Percentiles rank a stretch among this genome's conserved stretches.
Evolutionary conservation across 345 rosid genomes (phyloP).

Genomic region (Physaria fendleri): DNA sequence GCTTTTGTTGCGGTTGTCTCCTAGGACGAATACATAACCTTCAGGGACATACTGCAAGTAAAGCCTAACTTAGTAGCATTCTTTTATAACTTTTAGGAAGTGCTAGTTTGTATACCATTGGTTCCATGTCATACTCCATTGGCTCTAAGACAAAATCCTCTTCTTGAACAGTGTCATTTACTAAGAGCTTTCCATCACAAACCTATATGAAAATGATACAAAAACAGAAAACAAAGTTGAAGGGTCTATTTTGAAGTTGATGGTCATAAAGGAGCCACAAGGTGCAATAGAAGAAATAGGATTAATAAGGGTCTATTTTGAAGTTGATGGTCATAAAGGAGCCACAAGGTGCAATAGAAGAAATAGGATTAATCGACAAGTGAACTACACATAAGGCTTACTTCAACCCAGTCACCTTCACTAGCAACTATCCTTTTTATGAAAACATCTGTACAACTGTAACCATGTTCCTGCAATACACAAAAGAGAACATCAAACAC

Average conservation of each 20-base stretch:
- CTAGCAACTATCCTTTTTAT: slow-evolving; percentile 90
- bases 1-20: slow-evolving; percentile 92
- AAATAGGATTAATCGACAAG: slow-evolving; percentile 19
- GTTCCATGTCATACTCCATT: slow-evolving; percentile 62
- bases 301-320: not conserved
- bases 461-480: slow-evolving; percentile 55
- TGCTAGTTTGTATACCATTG: slow-evolving; percentile 39
- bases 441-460: slow-evolving; percentile 56
- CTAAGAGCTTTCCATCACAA: slow-evolving; percentile 57
- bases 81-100: not conserved
- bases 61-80: not conserved
- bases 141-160: slow-evolving; percentile 78
- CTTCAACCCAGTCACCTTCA: slow-evolving; percentile 84
- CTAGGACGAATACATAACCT: slow-evolving; percentile 83
- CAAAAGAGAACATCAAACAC: slow-evolving; percentile 15
- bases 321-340: not conserved
- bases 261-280: not conserved
- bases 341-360: not conserved
- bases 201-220: slow-evolving; percentile 37
- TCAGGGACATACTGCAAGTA: slow-evolving; percentile 64
- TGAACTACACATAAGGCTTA: slow-evolving; percentile 35
- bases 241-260: not conserved
- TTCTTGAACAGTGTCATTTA: slow-evolving; percentile 53
- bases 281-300: not conserved
- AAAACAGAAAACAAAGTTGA: not conserved